Evolutionary conservation across 2,329 filamentous ascomycete genomes (phyloP), one percentile per base, ranked within the genome.

Genomic region (Botrytis sinoallii): DNA sequence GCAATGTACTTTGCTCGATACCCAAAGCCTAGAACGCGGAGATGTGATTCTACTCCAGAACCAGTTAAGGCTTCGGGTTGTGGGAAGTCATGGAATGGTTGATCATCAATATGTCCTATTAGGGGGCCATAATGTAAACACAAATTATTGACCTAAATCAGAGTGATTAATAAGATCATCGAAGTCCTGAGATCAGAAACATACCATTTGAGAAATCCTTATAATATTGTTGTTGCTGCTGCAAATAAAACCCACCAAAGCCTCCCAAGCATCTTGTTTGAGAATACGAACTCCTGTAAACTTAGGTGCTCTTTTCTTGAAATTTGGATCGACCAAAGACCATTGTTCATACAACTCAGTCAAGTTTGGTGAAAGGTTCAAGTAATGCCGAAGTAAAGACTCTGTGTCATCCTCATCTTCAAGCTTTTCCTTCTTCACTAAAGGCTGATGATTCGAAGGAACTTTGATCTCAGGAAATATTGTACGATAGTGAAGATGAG

Each of bases 181-280:
- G 16, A 35, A 52, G 14, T 25, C 55, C 42, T 61, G 38, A 18
- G 22, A 40, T 61, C 42, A 20, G 29, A 40, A 29, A 22, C 80
- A 76, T 79, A 92, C 94, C 96, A 99, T 99, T 83, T 97, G 93
- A 8, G 93, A 95, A 81, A 99, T 99, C 57, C 96, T 90, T 3
- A 91, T 88, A 75, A 99, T 99, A 81, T 99, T 98, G 84, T 99
- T 99, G 84, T 99, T 99, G 83, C 94, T 97, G 83, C 95, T 98
- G 86, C 96, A 99, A 76, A 99, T 99, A 83, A 99, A 99, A 73
- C 92, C 91, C 38, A 99, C 86, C 35, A 99, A 86, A 0, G 96
- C 91, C 83, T 99, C 96, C 96, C 97, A 99, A 1, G 95, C 91
- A 85, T 98, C 95, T 84, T 99, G 96, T 79, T 92, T 93, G 63